Conservation (phyloP, 2,329 filamentous ascomycete genomes). For the Sclerotinia glacialis region DNA sequence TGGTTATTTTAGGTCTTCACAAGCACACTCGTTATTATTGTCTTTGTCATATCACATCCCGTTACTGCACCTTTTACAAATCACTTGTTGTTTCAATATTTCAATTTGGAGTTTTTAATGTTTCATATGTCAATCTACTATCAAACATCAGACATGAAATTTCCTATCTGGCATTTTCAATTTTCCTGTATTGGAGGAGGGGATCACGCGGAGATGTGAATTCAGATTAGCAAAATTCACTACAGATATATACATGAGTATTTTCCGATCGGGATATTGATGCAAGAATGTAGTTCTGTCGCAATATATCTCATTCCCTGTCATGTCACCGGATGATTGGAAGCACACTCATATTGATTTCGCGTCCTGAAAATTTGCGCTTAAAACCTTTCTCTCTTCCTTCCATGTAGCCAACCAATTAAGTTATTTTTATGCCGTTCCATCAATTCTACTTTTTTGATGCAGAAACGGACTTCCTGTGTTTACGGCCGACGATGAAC, state of each 20-base stretch:
- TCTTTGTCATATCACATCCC: background rate
- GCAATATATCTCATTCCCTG: background rate
- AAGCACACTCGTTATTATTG: background rate
- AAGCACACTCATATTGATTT: too few species aligned
- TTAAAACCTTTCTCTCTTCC: too few species aligned
- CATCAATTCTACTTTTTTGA: too few species aligned
- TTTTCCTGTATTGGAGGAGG: background rate
- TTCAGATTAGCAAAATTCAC: background rate
- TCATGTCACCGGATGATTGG: too few species aligned
- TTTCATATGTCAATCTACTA: background rate
- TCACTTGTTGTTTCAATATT: background rate
- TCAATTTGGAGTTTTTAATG: too few species aligned
- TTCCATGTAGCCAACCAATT: too few species aligned
- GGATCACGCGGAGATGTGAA: too few species aligned
- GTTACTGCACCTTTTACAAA: background rate
- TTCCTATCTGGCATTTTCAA: background rate
- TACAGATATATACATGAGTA: background rate
- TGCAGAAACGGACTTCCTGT: too few species aligned
- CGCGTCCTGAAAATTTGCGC: too few species aligned
- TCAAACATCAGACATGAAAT: background rate
- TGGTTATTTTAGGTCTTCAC: background rate
- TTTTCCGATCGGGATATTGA: background rate
- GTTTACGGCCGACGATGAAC: background rate
- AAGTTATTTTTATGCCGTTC: too few species aligned
- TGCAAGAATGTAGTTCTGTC: background rate